Evolutionary conservation across 352 stramenopile genomes (phyloP).

Genomic region (Pythium rishiriense): DNA sequence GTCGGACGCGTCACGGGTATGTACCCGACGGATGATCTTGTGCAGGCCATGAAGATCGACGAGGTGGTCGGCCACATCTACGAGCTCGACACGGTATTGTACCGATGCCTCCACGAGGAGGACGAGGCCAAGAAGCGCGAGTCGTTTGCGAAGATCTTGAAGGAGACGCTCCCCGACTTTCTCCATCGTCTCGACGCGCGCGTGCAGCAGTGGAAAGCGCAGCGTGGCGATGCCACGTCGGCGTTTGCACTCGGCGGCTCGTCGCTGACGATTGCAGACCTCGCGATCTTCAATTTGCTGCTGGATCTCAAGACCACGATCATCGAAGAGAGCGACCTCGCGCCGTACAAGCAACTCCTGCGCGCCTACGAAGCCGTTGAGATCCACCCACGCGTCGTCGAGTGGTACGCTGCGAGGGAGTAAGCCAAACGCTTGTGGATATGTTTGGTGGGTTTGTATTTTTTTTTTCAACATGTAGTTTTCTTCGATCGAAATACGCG

Average conservation of each 20-base stretch:
- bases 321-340: conserved; percentile 28
- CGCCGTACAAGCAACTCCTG: conserved; percentile 23
- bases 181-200: conserved; percentile 43
- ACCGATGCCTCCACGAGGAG: conserved; percentile 30
- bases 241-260: conserved; percentile 30
- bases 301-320: conserved; percentile 41
- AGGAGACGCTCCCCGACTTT: conserved; percentile 41
- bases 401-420: conserved; percentile 36
- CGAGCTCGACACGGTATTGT: conserved; percentile 28
- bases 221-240: not conserved
- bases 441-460: conserved; percentile 1
- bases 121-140: conserved; percentile 32
- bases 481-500: conserved; percentile 1
- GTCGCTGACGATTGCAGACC: conserved; percentile 48
- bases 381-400: conserved; percentile 39
- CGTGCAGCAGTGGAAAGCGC: conserved; percentile 30
- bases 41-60: conserved; percentile 17
- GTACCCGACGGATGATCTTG: conserved; percentile 9
- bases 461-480: too few species aligned
- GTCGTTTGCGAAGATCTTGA: conserved; percentile 31
- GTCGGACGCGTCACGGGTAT: conserved; percentile 29
- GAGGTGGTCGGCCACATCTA: conserved; percentile 50
- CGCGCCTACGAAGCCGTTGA: conserved; percentile 35
- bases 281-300: conserved; percentile 50
- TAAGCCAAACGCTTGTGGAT: not conserved